Conservation (phyloP, 768 basidiomycete species). For the Russula abietina region DNA sequence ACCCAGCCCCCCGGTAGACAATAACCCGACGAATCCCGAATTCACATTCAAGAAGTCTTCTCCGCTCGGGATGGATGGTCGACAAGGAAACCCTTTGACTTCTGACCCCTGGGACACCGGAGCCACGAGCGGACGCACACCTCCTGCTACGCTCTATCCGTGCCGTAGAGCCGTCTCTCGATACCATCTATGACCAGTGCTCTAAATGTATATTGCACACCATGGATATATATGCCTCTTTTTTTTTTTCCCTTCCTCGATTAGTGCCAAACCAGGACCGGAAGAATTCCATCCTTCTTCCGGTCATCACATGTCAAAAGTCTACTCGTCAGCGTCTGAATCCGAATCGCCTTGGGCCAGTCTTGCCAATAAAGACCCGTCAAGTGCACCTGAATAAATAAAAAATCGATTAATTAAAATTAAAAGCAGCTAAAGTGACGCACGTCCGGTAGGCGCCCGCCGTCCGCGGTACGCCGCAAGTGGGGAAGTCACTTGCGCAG, state of each 20-base stretch:
- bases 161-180: no score
- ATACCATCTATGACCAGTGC: not conserved
- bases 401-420: not conserved
- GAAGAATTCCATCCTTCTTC: not conserved
- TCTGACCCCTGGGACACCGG: not conserved
- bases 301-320: not conserved
- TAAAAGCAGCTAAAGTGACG: not conserved
- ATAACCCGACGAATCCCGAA: no score
- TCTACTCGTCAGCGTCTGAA: conserved; percentile 17
- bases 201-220: not conserved
- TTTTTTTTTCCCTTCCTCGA: not conserved
- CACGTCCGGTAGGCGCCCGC: conserved; percentile 23
- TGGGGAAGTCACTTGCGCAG: conserved; percentile 7
- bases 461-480: conserved; percentile 26
- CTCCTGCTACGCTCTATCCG: not conserved
- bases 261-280: not conserved
- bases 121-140: not conserved
- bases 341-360: conserved; percentile 21
- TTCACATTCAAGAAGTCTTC: not conserved
- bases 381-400: conserved; percentile 19
- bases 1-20: no score
- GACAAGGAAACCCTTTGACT: not conserved
- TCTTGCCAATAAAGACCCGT: conserved; percentile 23
- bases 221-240: not conserved
- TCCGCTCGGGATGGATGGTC: not conserved